phyloP scores from a whole-genome alignment of 257 asterid genomes.

The Anisodus acutangulus region DNA sequence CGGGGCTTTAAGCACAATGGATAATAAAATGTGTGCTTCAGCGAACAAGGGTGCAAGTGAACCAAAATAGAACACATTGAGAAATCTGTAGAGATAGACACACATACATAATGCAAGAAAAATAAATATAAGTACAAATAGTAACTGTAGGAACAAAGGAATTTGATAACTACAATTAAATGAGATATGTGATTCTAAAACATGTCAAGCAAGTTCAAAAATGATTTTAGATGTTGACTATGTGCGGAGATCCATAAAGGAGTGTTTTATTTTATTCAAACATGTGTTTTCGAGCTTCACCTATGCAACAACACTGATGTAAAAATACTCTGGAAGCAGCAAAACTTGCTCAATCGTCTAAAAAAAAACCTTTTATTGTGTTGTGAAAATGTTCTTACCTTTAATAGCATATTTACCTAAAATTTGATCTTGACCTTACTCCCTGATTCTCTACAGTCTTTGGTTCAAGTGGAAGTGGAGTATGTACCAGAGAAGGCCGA shows the following conservation, averaged over 20 bases:
- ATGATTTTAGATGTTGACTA: constrained; percentile 4
- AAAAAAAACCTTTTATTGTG: neutral
- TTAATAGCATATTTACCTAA: neutral
- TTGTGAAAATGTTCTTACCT: neutral
- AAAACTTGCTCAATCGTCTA: neutral
- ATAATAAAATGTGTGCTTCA: neutral
- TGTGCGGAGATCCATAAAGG: neutral
- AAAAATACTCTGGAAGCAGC: constrained; percentile 3
- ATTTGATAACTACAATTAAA: too few relatives aligned
- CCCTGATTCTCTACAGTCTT: constrained; percentile 41
- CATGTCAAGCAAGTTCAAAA: constrained; percentile 5
- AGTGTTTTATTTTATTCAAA: neutral
- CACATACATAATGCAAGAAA: neutral
- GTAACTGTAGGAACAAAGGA: neutral
- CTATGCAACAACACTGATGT: neutral
- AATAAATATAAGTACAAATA: neutral
- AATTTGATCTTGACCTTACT: neutral
- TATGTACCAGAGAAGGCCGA: constrained; percentile 91
- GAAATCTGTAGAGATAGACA: neutral
- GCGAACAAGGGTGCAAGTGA: neutral
- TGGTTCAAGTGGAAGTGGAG: constrained; percentile 79
- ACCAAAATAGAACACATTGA: neutral
- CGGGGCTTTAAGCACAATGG: neutral
- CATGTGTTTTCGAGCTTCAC: neutral
- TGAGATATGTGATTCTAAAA: neutral